Conservation (phyloP, 345 rosid species). For the Brassica juncea region DNA sequence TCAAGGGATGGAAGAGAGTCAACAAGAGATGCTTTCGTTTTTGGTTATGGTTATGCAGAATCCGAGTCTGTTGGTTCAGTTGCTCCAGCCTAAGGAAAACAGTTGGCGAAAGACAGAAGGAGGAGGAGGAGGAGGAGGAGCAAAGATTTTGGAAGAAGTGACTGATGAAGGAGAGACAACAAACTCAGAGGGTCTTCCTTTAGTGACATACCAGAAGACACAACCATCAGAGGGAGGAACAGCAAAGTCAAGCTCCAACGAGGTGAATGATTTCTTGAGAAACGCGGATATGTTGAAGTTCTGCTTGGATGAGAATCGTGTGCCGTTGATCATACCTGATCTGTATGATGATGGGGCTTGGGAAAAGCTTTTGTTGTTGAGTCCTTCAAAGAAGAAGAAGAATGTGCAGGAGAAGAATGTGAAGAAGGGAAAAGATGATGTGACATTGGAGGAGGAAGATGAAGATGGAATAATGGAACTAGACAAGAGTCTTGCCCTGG, state of each 20-base stretch:
- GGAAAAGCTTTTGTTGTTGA: constrained; percentile 67
- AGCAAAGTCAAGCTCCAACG: constrained; percentile 43
- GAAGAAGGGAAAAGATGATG: constrained; percentile 38
- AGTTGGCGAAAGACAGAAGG: constrained; percentile 62
- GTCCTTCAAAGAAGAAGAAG: constrained; percentile 46
- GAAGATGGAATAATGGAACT: constrained; percentile 20
- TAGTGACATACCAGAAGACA: constrained; percentile 74
- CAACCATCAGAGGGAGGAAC: constrained; percentile 43
- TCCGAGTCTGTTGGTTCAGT: constrained; percentile 74
- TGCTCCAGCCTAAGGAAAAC: constrained; percentile 74
- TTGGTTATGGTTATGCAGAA: constrained; percentile 87
- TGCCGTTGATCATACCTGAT: constrained; percentile 64
- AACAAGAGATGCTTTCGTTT: constrained; percentile 94
- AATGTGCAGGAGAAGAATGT: constrained; percentile 42
- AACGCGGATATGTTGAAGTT: constrained; percentile 64
- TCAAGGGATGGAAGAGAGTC: constrained; percentile 92
- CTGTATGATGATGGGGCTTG: constrained; percentile 70
- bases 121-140: constrained; percentile 20
- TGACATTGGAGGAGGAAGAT: constrained; percentile 31
- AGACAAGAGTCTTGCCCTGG: constrained; percentile 45
- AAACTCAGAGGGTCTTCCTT: constrained; percentile 53
- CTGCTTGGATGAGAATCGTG: constrained; percentile 69
- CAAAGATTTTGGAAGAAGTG: constrained; percentile 54
- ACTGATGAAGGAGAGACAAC: constrained; percentile 45
- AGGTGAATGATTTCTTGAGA: constrained; percentile 56